Evolutionary conservation across 1,284 basidiomycete species (phyloP).

Genomic region (Thelephora terrestris): DNA sequence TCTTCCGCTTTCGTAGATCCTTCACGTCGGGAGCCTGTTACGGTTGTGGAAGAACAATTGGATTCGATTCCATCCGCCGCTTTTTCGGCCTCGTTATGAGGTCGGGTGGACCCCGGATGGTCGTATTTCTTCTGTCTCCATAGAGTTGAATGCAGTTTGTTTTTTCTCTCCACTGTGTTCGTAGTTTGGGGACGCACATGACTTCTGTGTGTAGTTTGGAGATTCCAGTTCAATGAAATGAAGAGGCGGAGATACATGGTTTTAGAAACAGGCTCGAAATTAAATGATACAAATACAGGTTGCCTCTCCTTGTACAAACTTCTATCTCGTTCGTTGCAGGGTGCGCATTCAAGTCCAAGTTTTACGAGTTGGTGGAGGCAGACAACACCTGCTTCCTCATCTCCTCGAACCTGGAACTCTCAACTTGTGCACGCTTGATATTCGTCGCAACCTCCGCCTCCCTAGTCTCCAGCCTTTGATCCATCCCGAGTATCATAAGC

Average conservation of each 20-base stretch:
- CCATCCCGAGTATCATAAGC: conserved; percentile 65
- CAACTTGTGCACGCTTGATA: conserved; percentile 50
- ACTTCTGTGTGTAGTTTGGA: not conserved
- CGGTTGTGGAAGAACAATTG: conserved; percentile 1
- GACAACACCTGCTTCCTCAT: conserved; percentile 26
- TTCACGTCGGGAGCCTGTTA: conserved; percentile 2
- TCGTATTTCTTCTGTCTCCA: not conserved
- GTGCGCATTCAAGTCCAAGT: not conserved
- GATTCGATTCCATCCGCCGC: not conserved
- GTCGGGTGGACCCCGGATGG: not conserved
- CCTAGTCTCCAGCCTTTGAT: conserved; percentile 54
- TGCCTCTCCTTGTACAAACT: not conserved
- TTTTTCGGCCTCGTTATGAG: conserved; percentile 2
- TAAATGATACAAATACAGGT: not conserved
- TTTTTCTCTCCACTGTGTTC: not conserved
- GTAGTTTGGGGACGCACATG: conserved; percentile 3
- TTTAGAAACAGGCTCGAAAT: no score
- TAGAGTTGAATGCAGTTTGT: conserved; percentile 1
- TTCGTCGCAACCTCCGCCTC: conserved; percentile 53
- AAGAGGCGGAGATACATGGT: not conserved
- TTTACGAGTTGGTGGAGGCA: not conserved
- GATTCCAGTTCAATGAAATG: not conserved
- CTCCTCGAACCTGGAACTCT: conserved; percentile 42
- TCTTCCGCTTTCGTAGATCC: not conserved
- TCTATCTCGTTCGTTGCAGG: not conserved